Base-by-base conservation (phyloP, 805 yeast genomes). In the Torulaspora gathmanii region DNA sequence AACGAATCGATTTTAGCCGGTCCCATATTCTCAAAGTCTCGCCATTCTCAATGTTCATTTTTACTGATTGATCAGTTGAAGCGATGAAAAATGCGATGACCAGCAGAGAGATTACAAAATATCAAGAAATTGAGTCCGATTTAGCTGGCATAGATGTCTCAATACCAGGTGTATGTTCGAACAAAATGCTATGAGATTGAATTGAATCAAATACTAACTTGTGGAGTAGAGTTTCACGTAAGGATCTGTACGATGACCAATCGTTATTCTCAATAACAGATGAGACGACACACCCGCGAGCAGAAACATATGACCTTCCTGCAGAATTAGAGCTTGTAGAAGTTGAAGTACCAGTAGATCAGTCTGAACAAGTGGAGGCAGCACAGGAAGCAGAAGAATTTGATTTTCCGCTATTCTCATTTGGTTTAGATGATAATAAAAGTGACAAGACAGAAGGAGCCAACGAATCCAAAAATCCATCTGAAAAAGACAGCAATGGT, bases 391-490 rank as follows among this genome's bases (percentile, higher is more conserved):
- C 46, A 3, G 64, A 58, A 5, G 58, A 53, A 37, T 62, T 55
- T 38, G 64, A 61, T 12, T 63, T 62, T 36, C 66, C 65, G 10
- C 45, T 64, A 10, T 64, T 61, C 40, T 55, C 66, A 4, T 54
- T 49, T 35, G 54, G 51, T 15, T 33, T 35, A 19, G 34, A 22
- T 3, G 30, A 16, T 4, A 39, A 26, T 11, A 46, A 34, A 8
- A 35, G n/a, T 10, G 36, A 42, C 4, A 20, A 34, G n/a, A 19
- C 26, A 2, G 4, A 22, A 8, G 34, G 22, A 8, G 34, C 12
- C 3, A n/a, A 4, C 4, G n/a, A 11, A 19, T 17, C 34, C 25
- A 23, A 34, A 15, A 2, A n/a, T 37, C 11, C 31, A 16, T 13
- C 19, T 15, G 9, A 29, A 11, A n/a, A 22, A 28, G n/a, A 12